These are phyloP conservation scores for Apiotrichum akiyoshidainum DNA, from an alignment of 1,284 basidiomycete species.

Conservation along the genomic window DNA sequence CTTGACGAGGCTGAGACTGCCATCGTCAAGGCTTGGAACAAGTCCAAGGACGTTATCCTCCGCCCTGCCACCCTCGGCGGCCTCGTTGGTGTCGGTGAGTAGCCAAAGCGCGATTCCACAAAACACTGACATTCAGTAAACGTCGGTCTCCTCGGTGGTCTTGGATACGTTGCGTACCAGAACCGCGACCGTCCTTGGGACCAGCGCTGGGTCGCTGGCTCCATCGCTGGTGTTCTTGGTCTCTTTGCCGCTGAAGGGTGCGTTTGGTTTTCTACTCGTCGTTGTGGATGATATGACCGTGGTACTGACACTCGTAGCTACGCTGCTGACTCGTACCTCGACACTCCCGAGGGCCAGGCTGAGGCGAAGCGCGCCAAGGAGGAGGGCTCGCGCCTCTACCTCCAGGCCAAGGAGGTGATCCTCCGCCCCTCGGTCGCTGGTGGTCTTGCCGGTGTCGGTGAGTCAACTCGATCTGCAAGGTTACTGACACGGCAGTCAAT, in stretches of 20 bases:
- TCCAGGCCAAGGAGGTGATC: slow-evolving; percentile 60
- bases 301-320: slow-evolving; percentile 48
- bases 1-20: slow-evolving; percentile 58
- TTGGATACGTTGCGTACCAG: slow-evolving; percentile 66
- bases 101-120: slow-evolving; percentile 18
- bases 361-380: slow-evolving; percentile 61
- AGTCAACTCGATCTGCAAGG: slow-evolving; percentile 32
- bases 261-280: slow-evolving; percentile 9
- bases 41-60: slow-evolving; percentile 61
- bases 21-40: slow-evolving; percentile 58
- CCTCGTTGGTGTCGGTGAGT: slow-evolving; percentile 65
- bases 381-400: slow-evolving; percentile 63
- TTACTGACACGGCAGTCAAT: slow-evolving; percentile 58
- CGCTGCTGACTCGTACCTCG: slow-evolving; percentile 61
- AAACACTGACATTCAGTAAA: slow-evolving; percentile 57
- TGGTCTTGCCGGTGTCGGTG: slow-evolving; percentile 64
- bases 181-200: slow-evolving; percentile 63
- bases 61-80: slow-evolving; percentile 70
- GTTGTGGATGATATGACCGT: too few species aligned
- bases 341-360: slow-evolving; percentile 60
- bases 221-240: slow-evolving; percentile 58
- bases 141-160: slow-evolving; percentile 63
- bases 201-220: slow-evolving; percentile 57
- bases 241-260: slow-evolving; percentile 61
- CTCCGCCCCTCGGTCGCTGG: slow-evolving; percentile 67